Evolutionary conservation across 2,329 filamentous ascomycete species (phyloP), one percentile per base, ranked within the genome.

Genomic region (Sclerotinia minor): DNA sequence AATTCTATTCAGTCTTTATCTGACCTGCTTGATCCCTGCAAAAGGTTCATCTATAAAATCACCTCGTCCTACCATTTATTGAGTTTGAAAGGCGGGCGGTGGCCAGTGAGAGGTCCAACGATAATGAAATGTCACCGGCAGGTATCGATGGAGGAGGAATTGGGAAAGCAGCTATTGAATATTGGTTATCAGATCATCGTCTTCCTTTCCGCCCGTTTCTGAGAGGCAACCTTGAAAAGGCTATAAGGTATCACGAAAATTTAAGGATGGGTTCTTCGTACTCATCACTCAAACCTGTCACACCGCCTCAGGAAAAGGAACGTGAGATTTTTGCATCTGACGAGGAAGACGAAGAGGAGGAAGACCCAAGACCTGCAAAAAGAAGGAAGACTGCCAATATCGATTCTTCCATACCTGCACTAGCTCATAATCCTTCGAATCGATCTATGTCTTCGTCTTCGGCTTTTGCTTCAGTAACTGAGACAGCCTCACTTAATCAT

Each of bases 261-360:
- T 61, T 71, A 52, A 73, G 49, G 17, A 73, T 74, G 73, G 73
- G 72, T 64, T 68, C 69, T 24, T 67, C 65, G 17, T 11, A 72
- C 15, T 74, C 73, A 41, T 71, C 70, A 45, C 52, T 70, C 5
- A 68, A 47, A 41, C 38, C 63, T 44, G 47, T 67, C 21, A 55
- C 53, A 19, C 67, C 58, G 41, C 32, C 52, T 29, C 67, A 67
- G 50, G 47, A 67, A 32, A 21, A 50, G 15, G 13, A 61, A 38
- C 65, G 50, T 52, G 60, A 68, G 64, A 68, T 49, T 49, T 17
- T 41, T 44, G 66, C 47, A 50, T 60, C 67, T 29, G 68, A 71
- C n/a, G 71, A 73, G 32, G 73, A 75, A 7, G 71, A 72, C 29
- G 72, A 73, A 2, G 72, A 75, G 35, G 71, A 73, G 29, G 73